Base-by-base conservation (phyloP, 2,329 filamentous ascomycete species). In the Ophiostoma sp. region DNA sequence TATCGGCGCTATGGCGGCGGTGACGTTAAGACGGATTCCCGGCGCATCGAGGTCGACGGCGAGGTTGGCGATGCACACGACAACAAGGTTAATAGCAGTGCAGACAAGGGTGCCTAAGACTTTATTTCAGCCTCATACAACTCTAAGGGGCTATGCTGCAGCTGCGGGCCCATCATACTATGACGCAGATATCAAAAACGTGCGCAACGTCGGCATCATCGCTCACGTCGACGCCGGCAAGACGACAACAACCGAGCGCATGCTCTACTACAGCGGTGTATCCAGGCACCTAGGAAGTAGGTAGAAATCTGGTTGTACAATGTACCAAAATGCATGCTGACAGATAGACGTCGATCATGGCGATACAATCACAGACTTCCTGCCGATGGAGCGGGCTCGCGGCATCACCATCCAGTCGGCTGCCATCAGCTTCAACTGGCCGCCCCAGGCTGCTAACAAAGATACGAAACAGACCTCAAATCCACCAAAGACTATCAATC, bases 191-290 rank as follows among this genome's bases (percentile, higher is more conserved):
- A 81, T 88, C 23, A 83, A 86, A 54, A 87, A 87, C 75, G 95
- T 94, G 68, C 86, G 94, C 75, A 99, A 99, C 77, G 97, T 99
- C 78, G 95, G 95, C 72, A 98, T 99, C 75, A 97, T 99, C 79
- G 95, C 95, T 72, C 95, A 99, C 79, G 97, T 99, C 74, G 95
- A 98, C 88, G 95, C 95, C 70, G 95, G 95, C 10, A 99, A 99
- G 83, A 99, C 95, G 1, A 98, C 95, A 0, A 99, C 95, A 0
- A 98, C 95, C 3, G 95, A 99, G 87, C 93, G 95, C 71, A 98
- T 98, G 94, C 90, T 99, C 76, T 98, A 93, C 78, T 97, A 97
- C 77, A 96, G 93, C 78, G 94, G 95, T 67, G 89, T 94, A 73
- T 96, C 94, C 11, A 86, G 92, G 74, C 86, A 94, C 79, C 88